These are phyloP conservation scores for Mycena polygramma DNA, from an alignment of 768 basidiomycete species.

Conservation along the genomic window DNA sequence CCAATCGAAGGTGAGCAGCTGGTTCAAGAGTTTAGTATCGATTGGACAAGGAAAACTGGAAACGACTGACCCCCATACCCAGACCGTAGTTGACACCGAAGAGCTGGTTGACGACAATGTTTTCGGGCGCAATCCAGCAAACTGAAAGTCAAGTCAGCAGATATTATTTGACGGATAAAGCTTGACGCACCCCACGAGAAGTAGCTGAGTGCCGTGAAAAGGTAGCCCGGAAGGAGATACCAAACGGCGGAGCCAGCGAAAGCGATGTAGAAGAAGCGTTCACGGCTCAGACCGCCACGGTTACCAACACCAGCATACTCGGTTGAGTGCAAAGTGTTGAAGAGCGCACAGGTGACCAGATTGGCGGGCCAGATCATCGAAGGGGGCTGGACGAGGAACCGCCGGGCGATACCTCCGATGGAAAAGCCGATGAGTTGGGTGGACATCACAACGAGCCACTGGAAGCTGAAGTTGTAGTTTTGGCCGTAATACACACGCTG, in stretches of 20 bases:
- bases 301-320: constrained; percentile 73
- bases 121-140: constrained; percentile 10
- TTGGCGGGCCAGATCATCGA: constrained; percentile 79
- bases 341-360: constrained; percentile 77
- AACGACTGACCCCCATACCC: constrained; percentile 42
- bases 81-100: constrained; percentile 35
- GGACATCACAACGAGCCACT: constrained; percentile 80
- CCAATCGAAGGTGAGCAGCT: constrained; percentile 65
- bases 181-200: constrained; percentile 59
- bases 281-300: constrained; percentile 73
- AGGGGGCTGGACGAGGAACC: constrained; percentile 79
- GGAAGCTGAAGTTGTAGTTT: constrained; percentile 70
- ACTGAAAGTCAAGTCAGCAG: no score
- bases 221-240: constrained; percentile 62
- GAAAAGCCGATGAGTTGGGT: constrained; percentile 83
- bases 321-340: constrained; percentile 83
- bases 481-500: constrained; percentile 76
- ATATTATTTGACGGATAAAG: no score
- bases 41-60: background rate
- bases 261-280: constrained; percentile 76
- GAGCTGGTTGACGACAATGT: constrained; percentile 37
- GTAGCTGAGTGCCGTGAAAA: constrained; percentile 65
- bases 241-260: constrained; percentile 69
- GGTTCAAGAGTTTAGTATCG: background rate
- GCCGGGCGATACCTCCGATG: constrained; percentile 77